Evolutionary conservation across 352 stramenopile species (phyloP), one percentile per base, ranked within the genome.

Genomic region (Phytophthora litchii): DNA sequence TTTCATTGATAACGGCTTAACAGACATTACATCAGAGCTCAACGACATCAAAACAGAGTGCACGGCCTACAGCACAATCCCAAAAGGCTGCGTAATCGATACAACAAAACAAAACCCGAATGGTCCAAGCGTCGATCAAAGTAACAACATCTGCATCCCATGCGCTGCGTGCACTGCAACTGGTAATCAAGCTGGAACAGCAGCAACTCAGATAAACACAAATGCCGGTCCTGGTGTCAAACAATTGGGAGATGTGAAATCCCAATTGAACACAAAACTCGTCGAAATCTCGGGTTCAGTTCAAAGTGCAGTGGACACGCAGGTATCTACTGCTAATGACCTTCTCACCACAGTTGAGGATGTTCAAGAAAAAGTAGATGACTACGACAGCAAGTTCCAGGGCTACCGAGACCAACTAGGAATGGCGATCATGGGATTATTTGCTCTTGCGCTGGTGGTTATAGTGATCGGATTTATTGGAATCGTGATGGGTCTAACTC

Each of bases 401-500:
- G 56, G 58, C 37, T 72, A 88, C 34, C 78, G 81, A 40, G 16
- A 58, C 9, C 54, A 66, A 16, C 68, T 80, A 6, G 56, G 82
- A 10, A 63, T 62, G 7, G 76, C 58, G 1, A 74, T 89, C 45
- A 63, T 89, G 42, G 76, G 34, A 3, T 47, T 87, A n/a, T 91
- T 91, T 54, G 76, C 59, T 1, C 52, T 91, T 10, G 72, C 70
- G 0, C 52, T 91, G 1, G 61, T 78, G 12, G 67, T 83, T n/a
- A 61, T 91, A 29, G 72, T 36, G 12, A 58, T 88, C 4, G 82
- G 82, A 0, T 67, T 89, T n/a, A 53, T 91, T 13, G 82, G 82
- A 4, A 65, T 91, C 16, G 65, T 91, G 29, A 87, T 89, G 23
- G 82, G 79, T 0, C 60, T 88, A 25, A 91, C 79, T 19, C 75